Conservation (phyloP, 2,329 filamentous ascomycete genomes). For the Cercospora sp. region DNA sequence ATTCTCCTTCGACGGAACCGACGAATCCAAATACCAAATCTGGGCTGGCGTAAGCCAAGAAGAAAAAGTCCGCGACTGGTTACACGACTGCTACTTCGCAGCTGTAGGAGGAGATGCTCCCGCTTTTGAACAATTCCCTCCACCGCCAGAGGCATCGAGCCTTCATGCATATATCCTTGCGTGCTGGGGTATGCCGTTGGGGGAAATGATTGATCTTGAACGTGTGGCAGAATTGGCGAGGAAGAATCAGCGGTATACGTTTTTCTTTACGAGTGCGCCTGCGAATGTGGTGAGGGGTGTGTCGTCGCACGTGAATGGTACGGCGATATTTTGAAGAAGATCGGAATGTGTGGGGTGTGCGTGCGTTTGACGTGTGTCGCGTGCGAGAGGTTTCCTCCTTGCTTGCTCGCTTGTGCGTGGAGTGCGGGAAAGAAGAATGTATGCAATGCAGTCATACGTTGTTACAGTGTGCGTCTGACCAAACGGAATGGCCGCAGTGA, state of each 20-base stretch:
- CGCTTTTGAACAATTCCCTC: slow-evolving; percentile 65
- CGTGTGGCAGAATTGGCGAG: slow-evolving; percentile 57
- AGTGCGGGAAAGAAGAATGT: neutral
- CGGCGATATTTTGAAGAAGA: slow-evolving; percentile 39
- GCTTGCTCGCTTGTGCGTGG: neutral
- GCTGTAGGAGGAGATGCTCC: slow-evolving; percentile 64
- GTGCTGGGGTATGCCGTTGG: slow-evolving; percentile 56
- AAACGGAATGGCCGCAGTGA: neutral
- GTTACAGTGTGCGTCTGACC: neutral
- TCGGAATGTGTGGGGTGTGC: neutral
- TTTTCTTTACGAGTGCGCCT: slow-evolving; percentile 62
- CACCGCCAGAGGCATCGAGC: slow-evolving; percentile 30
- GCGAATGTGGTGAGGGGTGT: slow-evolving; percentile 59
- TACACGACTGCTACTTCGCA: slow-evolving; percentile 69
- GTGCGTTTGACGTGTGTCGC: neutral
- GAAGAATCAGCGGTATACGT: slow-evolving; percentile 56
- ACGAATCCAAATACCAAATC: slow-evolving; percentile 37
- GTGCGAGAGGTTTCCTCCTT: neutral
- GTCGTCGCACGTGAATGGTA: slow-evolving; percentile 47
- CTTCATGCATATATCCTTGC: slow-evolving; percentile 54
- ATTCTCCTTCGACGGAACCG: slow-evolving; percentile 47
- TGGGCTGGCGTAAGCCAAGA: slow-evolving; percentile 57
- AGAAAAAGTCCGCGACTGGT: slow-evolving; percentile 61
- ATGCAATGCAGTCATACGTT: neutral
- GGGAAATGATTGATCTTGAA: slow-evolving; percentile 59